Conservation (phyloP, 345 rosid genomes). For the Eucalyptus melliodora region DNA sequence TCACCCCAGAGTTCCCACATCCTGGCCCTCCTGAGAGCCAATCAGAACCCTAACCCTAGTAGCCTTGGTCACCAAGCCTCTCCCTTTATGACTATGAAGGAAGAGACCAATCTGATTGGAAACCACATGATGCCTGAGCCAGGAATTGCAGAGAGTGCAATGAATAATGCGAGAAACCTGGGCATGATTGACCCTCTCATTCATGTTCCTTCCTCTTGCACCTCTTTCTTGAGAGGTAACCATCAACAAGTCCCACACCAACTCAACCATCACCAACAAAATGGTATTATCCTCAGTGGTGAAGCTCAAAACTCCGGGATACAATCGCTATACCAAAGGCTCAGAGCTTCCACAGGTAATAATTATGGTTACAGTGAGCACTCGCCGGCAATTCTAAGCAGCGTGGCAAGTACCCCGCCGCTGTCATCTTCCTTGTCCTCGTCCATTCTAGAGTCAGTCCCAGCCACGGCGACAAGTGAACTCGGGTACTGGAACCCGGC, state of each 20-base stretch:
- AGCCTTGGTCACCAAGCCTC: background rate
- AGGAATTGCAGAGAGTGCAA: background rate
- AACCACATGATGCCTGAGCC: slow-evolving; percentile 22
- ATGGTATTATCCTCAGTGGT: slow-evolving; percentile 9
- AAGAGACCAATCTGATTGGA: slow-evolving; percentile 29
- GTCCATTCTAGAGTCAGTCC: slow-evolving; percentile 32
- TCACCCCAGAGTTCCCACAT: slow-evolving; percentile 41
- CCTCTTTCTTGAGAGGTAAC: slow-evolving; percentile 28
- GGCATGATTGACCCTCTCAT: slow-evolving; percentile 14
- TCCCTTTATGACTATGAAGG: slow-evolving; percentile 17
- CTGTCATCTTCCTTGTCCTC: slow-evolving; percentile 14
- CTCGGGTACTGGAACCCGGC: slow-evolving; percentile 53
- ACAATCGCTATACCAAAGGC: slow-evolving; percentile 55
- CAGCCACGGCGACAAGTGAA: slow-evolving; percentile 15
- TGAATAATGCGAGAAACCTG: slow-evolving; percentile 12
- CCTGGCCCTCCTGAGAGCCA: slow-evolving; percentile 32
- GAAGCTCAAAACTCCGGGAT: slow-evolving; percentile 31
- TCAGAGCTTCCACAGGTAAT: slow-evolving; percentile 23
- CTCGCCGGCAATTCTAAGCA: background rate
- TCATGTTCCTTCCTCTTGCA: slow-evolving; percentile 28
- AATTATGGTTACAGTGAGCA: background rate
- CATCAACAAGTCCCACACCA: slow-evolving; percentile 9
- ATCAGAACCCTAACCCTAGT: slow-evolving; percentile 24
- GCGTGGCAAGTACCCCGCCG: background rate
- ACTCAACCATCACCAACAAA: slow-evolving; percentile 10